Evolutionary conservation across 805 yeast genomes (phyloP).

Genomic region (Saccharomycopsis malanga): DNA sequence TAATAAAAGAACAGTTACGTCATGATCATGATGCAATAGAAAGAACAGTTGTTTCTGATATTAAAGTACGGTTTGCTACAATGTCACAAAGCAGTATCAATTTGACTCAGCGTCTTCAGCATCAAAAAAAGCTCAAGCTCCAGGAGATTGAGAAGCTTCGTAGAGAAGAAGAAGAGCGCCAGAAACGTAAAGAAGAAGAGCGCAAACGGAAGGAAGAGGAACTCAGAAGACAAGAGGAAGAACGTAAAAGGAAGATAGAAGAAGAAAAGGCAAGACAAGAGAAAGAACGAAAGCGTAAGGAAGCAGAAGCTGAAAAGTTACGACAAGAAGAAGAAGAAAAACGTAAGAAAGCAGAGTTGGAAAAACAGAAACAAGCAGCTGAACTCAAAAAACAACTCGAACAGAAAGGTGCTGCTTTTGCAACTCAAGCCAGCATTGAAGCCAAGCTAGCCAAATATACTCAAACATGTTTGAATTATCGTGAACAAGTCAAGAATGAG

Average conservation of each 20-base stretch:
- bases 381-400: conserved; percentile 24
- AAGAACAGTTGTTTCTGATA: no score
- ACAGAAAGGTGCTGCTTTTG: conserved; percentile 15
- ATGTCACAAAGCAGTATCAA: no score
- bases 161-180: conserved; percentile 17
- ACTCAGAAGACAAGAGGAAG: conserved; percentile 22
- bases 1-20: no score
- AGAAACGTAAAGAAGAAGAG: conserved; percentile 5
- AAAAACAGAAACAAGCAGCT: conserved; percentile 28
- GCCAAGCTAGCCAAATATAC: conserved; percentile 27
- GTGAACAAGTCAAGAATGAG: conserved; percentile 51
- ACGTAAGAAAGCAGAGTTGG: conserved; percentile 26
- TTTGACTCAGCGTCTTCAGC: no score
- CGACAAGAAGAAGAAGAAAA: conserved; percentile 23
- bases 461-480: conserved; percentile 39
- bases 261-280: conserved; percentile 21
- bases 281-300: conserved; percentile 20
- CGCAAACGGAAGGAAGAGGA: conserved; percentile 3
- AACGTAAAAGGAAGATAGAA: conserved; percentile 18
- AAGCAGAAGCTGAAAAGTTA: conserved; percentile 21
- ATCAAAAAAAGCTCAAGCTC: conserved; percentile 16
- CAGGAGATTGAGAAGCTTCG: conserved; percentile 6
- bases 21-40: no score
- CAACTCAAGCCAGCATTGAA: background rate
- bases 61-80: no score